phyloP scores from a whole-genome alignment of 176 grass and related monocot species.

The Triticum turgidum region DNA sequence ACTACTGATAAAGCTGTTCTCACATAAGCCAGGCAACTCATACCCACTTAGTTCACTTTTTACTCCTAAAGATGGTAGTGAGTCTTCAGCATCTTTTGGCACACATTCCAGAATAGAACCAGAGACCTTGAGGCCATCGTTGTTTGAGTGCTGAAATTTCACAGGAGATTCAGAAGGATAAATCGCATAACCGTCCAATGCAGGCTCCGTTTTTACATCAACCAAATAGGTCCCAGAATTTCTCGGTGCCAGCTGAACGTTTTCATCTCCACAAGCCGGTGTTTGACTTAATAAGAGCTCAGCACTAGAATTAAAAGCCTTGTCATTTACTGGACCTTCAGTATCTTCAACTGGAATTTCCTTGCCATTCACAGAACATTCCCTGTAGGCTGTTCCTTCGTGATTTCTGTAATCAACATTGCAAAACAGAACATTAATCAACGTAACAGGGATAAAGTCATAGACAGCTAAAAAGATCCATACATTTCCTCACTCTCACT shows the following conservation, averaged over 20 bases:
- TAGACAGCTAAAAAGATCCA: background rate
- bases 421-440: conserved; percentile 13
- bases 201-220: conserved; percentile 46
- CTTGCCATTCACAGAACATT: conserved; percentile 8
- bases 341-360: background rate
- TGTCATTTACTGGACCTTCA: conserved; percentile 2
- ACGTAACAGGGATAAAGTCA: background rate
- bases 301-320: background rate
- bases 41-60: conserved; percentile 36
- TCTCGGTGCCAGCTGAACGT: background rate
- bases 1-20: conserved; percentile 7
- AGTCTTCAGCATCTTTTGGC: conserved; percentile 15
- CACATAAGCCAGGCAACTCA: conserved; percentile 14
- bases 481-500: conserved; percentile 36
- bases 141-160: conserved; percentile 1
- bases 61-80: conserved; percentile 22
- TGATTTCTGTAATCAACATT: conserved; percentile 41
- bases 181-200: conserved; percentile 21
- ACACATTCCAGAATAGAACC: background rate
- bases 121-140: background rate
- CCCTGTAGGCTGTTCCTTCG: conserved; percentile 3
- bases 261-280: conserved; percentile 13
- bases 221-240: conserved; percentile 12
- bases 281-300: background rate
- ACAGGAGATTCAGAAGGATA: conserved; percentile 16